These are phyloP conservation scores for Beauveria brongniartii DNA, from an alignment of 2,329 filamentous ascomycete genomes.

Conservation along the genomic window DNA sequence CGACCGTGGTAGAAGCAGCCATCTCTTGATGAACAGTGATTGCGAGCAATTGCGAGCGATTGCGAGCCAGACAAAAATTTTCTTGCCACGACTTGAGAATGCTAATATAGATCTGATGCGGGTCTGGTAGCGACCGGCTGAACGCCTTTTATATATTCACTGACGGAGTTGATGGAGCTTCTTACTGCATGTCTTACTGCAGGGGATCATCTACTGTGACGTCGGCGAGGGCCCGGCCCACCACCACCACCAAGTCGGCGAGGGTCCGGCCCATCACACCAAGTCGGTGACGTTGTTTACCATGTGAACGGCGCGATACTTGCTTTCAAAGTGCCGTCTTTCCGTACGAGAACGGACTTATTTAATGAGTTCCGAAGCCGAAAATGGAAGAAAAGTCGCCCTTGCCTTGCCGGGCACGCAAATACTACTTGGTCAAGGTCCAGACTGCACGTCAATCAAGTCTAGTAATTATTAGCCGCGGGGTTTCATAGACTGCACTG, in stretches of 20 bases:
- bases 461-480: too few species aligned
- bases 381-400: too few species aligned
- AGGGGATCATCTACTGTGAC: neutral
- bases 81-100: neutral
- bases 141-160: neutral
- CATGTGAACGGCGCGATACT: neutral
- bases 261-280: neutral
- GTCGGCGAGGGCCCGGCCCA: slow-evolving; percentile 1
- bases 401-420: too few species aligned
- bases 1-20: neutral
- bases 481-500: neutral
- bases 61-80: too few species aligned
- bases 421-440: neutral
- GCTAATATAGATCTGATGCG: neutral
- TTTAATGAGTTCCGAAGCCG: too few species aligned
- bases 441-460: too few species aligned
- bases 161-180: neutral
- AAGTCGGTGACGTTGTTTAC: neutral
- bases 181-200: neutral
- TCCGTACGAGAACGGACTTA: too few species aligned
- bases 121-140: neutral
- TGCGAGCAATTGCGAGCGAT: neutral
- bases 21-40: neutral
- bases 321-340: too few species aligned
- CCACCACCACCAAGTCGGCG: neutral